These are phyloP conservation scores for Clitoria ternatea DNA, from an alignment of 306 rosid species.

Conservation along the genomic window DNA sequence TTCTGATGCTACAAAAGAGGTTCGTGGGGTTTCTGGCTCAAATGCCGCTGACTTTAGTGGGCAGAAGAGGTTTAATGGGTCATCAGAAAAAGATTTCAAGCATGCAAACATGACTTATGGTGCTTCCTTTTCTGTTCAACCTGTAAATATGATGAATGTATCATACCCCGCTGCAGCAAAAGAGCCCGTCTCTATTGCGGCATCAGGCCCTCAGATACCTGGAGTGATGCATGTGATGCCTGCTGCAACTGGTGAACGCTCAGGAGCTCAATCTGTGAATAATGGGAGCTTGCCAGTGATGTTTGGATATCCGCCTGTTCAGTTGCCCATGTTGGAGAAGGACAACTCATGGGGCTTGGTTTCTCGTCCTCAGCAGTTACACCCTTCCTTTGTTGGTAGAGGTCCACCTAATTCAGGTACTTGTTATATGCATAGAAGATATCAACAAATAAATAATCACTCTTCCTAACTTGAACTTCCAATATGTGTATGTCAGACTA, in stretches of 20 bases:
- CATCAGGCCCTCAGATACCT: constrained; percentile 43
- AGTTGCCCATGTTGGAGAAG: constrained; percentile 75
- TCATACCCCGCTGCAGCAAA: constrained; percentile 52
- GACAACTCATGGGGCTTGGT: constrained; percentile 74
- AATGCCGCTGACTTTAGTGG: constrained; percentile 49
- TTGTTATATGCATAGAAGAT: constrained; percentile 10
- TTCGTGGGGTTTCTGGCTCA: constrained; percentile 42
- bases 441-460: not conserved
- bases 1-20: constrained; percentile 61
- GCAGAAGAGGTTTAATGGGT: constrained; percentile 55
- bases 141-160: constrained; percentile 55
- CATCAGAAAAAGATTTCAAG: constrained; percentile 67
- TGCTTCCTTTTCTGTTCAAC: constrained; percentile 52
- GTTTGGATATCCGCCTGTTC: constrained; percentile 80
- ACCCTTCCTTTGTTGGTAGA: constrained; percentile 54
- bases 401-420: constrained; percentile 74
- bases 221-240: constrained; percentile 74
- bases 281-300: constrained; percentile 64
- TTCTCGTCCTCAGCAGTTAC: constrained; percentile 75
- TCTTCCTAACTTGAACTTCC: not conserved
- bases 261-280: constrained; percentile 51
- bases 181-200: constrained; percentile 53
- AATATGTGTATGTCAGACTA: not conserved
- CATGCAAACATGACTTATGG: constrained; percentile 49
- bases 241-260: constrained; percentile 43